phyloP scores from a whole-genome alignment of 768 basidiomycete species.

The Roridomyces roridus region DNA sequence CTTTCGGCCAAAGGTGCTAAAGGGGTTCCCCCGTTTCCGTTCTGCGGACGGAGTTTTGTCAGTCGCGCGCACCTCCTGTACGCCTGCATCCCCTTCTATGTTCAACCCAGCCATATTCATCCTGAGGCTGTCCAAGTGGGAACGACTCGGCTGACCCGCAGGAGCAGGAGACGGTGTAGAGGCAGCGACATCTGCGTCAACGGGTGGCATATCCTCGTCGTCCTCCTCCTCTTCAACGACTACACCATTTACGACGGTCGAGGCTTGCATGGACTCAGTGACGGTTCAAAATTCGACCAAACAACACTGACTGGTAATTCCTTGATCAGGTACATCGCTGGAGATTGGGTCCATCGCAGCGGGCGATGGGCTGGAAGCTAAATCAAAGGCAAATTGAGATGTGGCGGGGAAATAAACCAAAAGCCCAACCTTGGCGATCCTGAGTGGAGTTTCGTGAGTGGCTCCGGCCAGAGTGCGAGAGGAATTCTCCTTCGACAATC shows the following conservation, averaged over 20 bases:
- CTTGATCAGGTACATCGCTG: neutral
- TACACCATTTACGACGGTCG: neutral
- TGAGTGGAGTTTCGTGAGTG: neutral
- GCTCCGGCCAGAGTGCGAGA: neutral
- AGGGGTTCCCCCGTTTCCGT: neutral
- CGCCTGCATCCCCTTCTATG: neutral
- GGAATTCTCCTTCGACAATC: conserved; percentile 10
- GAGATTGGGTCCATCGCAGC: neutral
- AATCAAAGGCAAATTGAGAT: neutral
- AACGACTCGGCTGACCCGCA: neutral
- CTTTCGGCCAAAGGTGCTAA: neutral
- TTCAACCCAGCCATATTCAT: conserved; percentile 12
- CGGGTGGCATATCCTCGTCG: neutral
- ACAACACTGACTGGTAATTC: neutral
- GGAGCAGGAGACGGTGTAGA: neutral
- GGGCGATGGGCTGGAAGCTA: neutral
- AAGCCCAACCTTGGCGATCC: conserved; percentile 4
- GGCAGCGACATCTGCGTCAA: neutral
- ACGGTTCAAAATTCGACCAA: neutral
- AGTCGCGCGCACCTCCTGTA: neutral
- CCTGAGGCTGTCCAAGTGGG: conserved; percentile 12
- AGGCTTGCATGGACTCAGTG: neutral
- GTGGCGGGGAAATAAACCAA: neutral
- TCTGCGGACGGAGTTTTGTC: neutral
- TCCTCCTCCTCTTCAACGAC: neutral